Conservation (phyloP, 441 rosid species). For the Jatropha podagrica region DNA sequence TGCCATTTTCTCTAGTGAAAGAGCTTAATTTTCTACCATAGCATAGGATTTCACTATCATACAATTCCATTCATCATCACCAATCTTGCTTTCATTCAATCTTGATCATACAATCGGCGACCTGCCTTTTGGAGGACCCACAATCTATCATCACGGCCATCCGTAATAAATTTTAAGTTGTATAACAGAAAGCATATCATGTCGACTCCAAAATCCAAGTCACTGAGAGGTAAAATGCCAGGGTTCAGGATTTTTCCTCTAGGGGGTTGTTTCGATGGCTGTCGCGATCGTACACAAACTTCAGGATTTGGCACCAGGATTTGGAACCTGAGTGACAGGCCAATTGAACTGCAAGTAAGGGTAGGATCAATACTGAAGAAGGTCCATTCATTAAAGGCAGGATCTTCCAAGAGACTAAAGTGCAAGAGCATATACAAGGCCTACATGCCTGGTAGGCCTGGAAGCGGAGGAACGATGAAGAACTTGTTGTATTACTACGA, state of each 20-base stretch:
- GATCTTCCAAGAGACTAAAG: constrained; percentile 68
- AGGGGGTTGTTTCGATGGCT: constrained; percentile 74
- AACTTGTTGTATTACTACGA: constrained; percentile 71
- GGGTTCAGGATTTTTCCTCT: constrained; percentile 49
- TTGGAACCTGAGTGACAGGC: constrained; percentile 75
- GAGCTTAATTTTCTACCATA: constrained; percentile 7
- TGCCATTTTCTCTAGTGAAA: constrained; percentile 24
- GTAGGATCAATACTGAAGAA: constrained; percentile 81
- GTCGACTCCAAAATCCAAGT: constrained; percentile 35
- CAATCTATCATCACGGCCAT: constrained; percentile 30
- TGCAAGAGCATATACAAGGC: constrained; percentile 80
- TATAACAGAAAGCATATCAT: constrained; percentile 14
- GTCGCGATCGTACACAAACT: constrained; percentile 60
- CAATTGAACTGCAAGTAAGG: constrained; percentile 75
- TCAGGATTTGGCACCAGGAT: constrained; percentile 65
- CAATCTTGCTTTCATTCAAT: constrained; percentile 6
- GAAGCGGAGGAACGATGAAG: constrained; percentile 40
- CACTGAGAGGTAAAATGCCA: constrained; percentile 42
- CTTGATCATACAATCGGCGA: constrained; percentile 5
- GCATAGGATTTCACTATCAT: not conserved
- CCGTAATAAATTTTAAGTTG: constrained; percentile 9
- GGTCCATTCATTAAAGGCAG: constrained; percentile 81
- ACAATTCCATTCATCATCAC: not conserved
- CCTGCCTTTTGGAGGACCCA: constrained; percentile 20
- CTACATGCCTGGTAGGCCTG: constrained; percentile 45